phyloP scores from a whole-genome alignment of 1,139 yeast species.

The Casaregolazyma suthepensis region DNA sequence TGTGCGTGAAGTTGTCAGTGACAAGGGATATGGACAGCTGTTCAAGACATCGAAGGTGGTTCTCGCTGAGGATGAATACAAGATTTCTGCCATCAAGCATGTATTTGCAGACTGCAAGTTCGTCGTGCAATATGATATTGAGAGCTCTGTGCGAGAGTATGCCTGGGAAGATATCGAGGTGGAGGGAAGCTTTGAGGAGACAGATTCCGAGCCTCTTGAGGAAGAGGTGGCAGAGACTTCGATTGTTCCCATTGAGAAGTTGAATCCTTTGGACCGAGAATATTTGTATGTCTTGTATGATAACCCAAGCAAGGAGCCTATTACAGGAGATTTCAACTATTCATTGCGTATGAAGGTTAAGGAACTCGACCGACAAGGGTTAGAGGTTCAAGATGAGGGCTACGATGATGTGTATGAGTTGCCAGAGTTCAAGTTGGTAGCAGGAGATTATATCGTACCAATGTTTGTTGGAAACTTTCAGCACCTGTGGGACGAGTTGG shows the following conservation, averaged over 20 bases:
- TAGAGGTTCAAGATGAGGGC: constrained; percentile 70
- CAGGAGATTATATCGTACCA: constrained; percentile 81
- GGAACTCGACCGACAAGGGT: constrained; percentile 72
- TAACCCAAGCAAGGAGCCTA: constrained; percentile 44
- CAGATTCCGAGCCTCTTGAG: constrained; percentile 67
- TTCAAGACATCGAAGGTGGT: constrained; percentile 64
- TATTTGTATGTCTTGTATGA: constrained; percentile 72
- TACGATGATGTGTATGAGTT: constrained; percentile 91
- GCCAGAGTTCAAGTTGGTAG: constrained; percentile 66
- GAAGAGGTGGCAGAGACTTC: constrained; percentile 53
- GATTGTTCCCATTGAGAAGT: constrained; percentile 64
- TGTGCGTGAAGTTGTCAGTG: constrained; percentile 60
- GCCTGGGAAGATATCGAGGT: constrained; percentile 75
- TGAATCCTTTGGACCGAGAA: constrained; percentile 67
- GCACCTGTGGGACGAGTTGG: constrained; percentile 64
- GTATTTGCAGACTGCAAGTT: constrained; percentile 62
- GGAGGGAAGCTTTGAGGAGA: constrained; percentile 54
- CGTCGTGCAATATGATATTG: constrained; percentile 78
- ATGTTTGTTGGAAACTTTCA: constrained; percentile 75
- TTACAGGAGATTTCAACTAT: constrained; percentile 57
- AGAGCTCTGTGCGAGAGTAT: constrained; percentile 76
- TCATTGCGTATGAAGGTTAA: constrained; percentile 69
- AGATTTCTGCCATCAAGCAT: constrained; percentile 79
- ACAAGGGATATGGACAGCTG: constrained; percentile 65
- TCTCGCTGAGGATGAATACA: constrained; percentile 85